Evolutionary conservation across 164 flowering plant genomes (phyloP), one percentile per base, ranked within the genome.

Genomic region (Macadamia tetraphylla): DNA sequence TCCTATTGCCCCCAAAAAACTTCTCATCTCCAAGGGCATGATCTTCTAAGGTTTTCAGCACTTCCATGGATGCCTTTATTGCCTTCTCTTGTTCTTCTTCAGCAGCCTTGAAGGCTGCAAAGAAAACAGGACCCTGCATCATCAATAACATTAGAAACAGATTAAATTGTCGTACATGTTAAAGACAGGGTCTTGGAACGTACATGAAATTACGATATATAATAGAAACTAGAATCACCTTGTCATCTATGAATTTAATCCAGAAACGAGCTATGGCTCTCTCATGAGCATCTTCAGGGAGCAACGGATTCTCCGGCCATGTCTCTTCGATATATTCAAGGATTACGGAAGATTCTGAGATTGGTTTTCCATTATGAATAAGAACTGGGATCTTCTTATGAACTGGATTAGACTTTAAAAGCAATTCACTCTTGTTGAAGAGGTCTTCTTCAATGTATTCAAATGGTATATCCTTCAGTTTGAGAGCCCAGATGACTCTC

Each of bases 381-480:
- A 71, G 69, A 6, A 73, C 69, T 15, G 76, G 76, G 43, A 68
- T 30, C 64, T 58, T 67, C 68, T 68, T 58, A 40, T 57, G 65
- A 9, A 67, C 48, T 29, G 74, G 74, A n/a, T 72, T 72, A 32
- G 31, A 61, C 17, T 69, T 42, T 44, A 67, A 42, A 10, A 75
- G 68, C 60, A 61, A 29, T 0, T 46, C 49, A 53, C 68, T 70
- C 65, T 70, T 75, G 71, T 66, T 62, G 48, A 59, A 48, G 42
- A 75, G 60, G 60, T 75, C 69, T 23, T 75, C 75, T 8, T 68
- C 72, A 2, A 60, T 44, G 62, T 75, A 75, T 9, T 75, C 78
- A 64, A 67, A 75, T n/a, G 53, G 23, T 5, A 75, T 52, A n/a
- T 72, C 72, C 48, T 75, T 75, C 4, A 62, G 68, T 42, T 74